Conservation (phyloP, 805 yeast species). For the Scheffersomyces coipomensis region DNA sequence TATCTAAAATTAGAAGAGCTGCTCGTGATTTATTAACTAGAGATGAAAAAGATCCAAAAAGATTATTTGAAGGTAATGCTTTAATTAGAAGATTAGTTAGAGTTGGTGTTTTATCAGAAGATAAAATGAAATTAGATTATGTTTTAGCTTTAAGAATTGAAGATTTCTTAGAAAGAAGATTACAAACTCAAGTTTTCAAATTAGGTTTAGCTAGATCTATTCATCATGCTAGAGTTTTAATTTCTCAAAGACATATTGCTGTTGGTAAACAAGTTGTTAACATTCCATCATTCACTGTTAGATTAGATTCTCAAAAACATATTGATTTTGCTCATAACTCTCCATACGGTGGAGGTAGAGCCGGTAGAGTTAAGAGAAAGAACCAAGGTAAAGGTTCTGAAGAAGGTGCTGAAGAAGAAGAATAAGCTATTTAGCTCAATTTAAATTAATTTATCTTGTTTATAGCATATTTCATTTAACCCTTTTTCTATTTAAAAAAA, state of each 20-base stretch:
- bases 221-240: slow-evolving; percentile 99
- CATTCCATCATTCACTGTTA: slow-evolving; percentile 99
- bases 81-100: slow-evolving; percentile 99
- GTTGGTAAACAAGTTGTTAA: slow-evolving; percentile 99
- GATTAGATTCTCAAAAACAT: slow-evolving; percentile 99
- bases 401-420: slow-evolving; percentile 74
- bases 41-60: slow-evolving; percentile 99
- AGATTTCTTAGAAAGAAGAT: slow-evolving; percentile 99
- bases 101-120: slow-evolving; percentile 98
- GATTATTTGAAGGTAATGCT: slow-evolving; percentile 99
- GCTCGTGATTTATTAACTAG: slow-evolving; percentile 99
- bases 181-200: slow-evolving; percentile 99
- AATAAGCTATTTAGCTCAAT: slow-evolving; percentile 48
- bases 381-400: slow-evolving; percentile 65
- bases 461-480: neutral
- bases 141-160: slow-evolving; percentile 97
- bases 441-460: neutral
- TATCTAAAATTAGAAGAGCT: slow-evolving; percentile 99
- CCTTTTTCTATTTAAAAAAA: neutral
- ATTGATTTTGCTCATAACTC: slow-evolving; percentile 98
- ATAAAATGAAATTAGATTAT: slow-evolving; percentile 99
- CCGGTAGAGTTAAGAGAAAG: slow-evolving; percentile 99
- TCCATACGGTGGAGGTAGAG: slow-evolving; percentile 99
- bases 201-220: slow-evolving; percentile 98
- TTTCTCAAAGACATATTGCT: slow-evolving; percentile 98